Evolutionary conservation across 2,329 filamentous ascomycete genomes (phyloP), one percentile per base, ranked within the genome.

Genomic region (Aspergillus latus): DNA sequence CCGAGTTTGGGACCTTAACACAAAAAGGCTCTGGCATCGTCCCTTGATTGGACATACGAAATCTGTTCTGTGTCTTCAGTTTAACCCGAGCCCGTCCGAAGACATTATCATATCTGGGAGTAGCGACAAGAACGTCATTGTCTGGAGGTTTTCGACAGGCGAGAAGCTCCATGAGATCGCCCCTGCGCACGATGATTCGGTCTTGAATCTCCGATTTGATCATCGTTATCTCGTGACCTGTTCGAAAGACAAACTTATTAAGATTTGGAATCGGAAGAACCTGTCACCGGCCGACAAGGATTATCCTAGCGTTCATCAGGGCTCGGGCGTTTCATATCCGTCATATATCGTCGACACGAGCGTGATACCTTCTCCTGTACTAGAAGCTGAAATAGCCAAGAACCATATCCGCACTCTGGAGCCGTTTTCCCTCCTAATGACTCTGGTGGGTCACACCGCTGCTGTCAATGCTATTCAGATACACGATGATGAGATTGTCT

Each of bases 401-500:
- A 68, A 68, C 4, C 66, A 72, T 34, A 72, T 77, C 44, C 74
- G 72, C 58, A 62, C 69, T 4, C 68, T 87, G 48, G 81, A 84
- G 7, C 82, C 91, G 0, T 96, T 88, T 69, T 87, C 84, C 11
- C 82, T 92, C 65, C 86, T 99, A 37, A 90, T 90, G 67, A 87
- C 82, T 0, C 77, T 99, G 6, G 84, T 89, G 59, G 93, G 93
- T 1, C 94, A 99, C 66, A 84, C 84, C 45, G 94, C 94, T 4
- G 94, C 94, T 1, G 93, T 99, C 49, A 99, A 99, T 69, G 93
- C 94, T 0, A 94, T 99, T 34, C 92, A 97, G 69, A 90, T 99
- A 40, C 82, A 88, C 53, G 89, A 86, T 10, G 83, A 89, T 59
- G 89, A 94, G 64, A 89, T 99, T 49, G 92, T 97, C 2, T 97